Percentiles rank a stretch among this genome's conserved stretches.
These are phyloP conservation scores for Podaxis sp. DNA, from an alignment of 768 basidiomycete species.

Conservation along the genomic window DNA sequence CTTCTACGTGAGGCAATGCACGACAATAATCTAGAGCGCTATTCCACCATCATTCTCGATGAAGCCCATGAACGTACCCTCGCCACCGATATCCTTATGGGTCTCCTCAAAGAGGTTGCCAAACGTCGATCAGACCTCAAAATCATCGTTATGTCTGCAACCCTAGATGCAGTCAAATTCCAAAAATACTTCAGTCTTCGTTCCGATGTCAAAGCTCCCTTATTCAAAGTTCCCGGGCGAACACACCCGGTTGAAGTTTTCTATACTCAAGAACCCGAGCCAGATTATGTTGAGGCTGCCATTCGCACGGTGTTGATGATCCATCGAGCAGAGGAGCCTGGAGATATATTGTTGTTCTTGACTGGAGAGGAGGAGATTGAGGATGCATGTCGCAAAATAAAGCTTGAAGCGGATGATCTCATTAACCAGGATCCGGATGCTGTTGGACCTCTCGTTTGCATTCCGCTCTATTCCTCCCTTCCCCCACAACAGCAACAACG, in stretches of 20 bases:
- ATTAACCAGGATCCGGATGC: conserved; percentile 64
- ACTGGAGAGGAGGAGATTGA: conserved; percentile 99
- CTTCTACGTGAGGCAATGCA: conserved; percentile 98
- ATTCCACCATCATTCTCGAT: conserved; percentile 97
- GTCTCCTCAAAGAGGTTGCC: conserved; percentile 83
- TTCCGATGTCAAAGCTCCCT: conserved; percentile 52
- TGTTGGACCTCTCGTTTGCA: conserved; percentile 84
- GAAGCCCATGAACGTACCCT: conserved; percentile 98
- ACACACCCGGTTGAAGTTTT: conserved; percentile 97
- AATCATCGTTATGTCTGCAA: conserved; percentile 98
- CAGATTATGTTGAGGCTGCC: conserved; percentile 96
- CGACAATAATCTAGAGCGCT: conserved; percentile 83
- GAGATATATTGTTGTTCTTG: conserved; percentile 91
- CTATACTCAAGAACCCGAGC: conserved; percentile 89
- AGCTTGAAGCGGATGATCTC: conserved; percentile 85
- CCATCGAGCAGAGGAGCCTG: conserved; percentile 90
- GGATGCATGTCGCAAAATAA: conserved; percentile 92
- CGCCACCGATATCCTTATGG: conserved; percentile 98
- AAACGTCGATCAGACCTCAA: conserved; percentile 85
- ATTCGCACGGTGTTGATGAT: conserved; percentile 97
- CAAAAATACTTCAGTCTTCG: conserved; percentile 84
- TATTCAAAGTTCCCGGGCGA: conserved; percentile 90
- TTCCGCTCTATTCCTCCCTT: conserved; percentile 93
- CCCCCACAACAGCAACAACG: conserved; percentile 94
- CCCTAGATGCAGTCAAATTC: conserved; percentile 95